Evolutionary conservation across 805 yeast genomes (phyloP).

Genomic region (Ogataea dorogensis): DNA sequence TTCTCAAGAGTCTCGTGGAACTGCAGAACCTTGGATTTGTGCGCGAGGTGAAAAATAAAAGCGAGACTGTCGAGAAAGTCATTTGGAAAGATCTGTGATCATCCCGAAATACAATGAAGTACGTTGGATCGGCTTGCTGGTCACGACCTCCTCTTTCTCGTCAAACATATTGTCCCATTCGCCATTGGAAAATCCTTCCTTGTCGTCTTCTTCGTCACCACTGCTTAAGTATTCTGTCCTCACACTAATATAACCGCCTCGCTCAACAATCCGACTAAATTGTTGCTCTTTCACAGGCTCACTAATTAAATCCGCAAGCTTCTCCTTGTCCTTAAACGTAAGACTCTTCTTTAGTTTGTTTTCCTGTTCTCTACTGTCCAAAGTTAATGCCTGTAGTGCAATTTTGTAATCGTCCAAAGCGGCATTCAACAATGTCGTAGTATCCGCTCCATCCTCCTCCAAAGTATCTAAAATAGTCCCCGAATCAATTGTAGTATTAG

Average conservation of each 20-base stretch:
- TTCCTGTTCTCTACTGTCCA: constrained; percentile 8
- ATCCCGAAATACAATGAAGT: constrained; percentile 24
- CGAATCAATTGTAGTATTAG: constrained; percentile 22
- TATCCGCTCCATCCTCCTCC: constrained; percentile 19
- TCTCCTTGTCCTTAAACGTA: constrained; percentile 16
- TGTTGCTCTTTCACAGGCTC: constrained; percentile 1
- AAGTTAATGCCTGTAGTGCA: constrained; percentile 18
- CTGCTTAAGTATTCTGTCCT: constrained; percentile 14
- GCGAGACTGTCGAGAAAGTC: constrained; percentile 66
- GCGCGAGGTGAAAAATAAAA: constrained; percentile 57
- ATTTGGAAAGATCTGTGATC: constrained; percentile 63
- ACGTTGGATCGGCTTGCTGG: constrained; percentile 11
- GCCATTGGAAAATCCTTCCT: constrained; percentile 9
- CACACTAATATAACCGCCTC: constrained; percentile 9
- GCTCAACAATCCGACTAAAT: constrained; percentile 1
- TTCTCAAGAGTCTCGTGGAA: constrained; percentile 71
- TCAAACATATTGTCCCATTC: constrained; percentile 17
- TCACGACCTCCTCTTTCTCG: constrained; percentile 1
- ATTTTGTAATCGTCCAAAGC: constrained; percentile 28
- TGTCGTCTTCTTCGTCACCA: constrained; percentile 9
- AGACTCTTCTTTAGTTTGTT: constrained; percentile 14
- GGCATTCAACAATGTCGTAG: constrained; percentile 19
- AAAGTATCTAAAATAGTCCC: constrained; percentile 15
- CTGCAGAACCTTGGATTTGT: constrained; percentile 67
- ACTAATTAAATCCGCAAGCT: constrained; percentile 11